Evolutionary conservation across 257 asterid species (phyloP).

Genomic region (Cynanchum wilfordii): DNA sequence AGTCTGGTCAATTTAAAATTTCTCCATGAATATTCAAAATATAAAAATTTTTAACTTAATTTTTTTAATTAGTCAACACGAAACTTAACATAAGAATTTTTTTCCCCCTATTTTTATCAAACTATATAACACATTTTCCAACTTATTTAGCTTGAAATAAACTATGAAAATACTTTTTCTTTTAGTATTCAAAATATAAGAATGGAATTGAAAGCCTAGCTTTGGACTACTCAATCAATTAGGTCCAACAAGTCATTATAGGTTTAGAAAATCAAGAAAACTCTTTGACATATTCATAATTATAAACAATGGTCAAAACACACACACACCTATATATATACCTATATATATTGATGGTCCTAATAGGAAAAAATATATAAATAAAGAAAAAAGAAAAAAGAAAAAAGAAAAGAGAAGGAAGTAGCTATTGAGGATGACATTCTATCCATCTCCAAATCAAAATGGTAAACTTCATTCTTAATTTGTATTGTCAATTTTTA

Average conservation of each 20-base stretch:
- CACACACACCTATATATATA: no score
- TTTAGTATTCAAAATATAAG: background rate
- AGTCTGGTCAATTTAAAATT: no score
- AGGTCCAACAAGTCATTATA: constrained; percentile 8
- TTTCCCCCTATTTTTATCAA: background rate
- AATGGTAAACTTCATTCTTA: background rate
- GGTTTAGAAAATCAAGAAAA: background rate
- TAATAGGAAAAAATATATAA: no score
- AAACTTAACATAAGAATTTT: no score
- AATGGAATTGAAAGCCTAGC: constrained; percentile 13
- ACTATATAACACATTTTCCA: background rate
- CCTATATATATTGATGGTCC: no score
- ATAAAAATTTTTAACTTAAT: background rate
- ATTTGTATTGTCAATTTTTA: constrained; percentile 11
- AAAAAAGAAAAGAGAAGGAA: background rate
- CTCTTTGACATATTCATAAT: no score
- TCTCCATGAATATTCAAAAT: background rate
- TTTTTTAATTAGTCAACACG: background rate
- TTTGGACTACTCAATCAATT: background rate
- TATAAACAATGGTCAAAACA: no score
- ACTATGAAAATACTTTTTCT: no score
- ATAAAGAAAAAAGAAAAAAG: no score
- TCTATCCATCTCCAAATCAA: background rate
- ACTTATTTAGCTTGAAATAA: background rate
- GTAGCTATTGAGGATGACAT: constrained; percentile 1